Evolutionary conservation across 2,329 filamentous ascomycete species (phyloP), one percentile per base, ranked within the genome.

Genomic region (Epichloe festucae): DNA sequence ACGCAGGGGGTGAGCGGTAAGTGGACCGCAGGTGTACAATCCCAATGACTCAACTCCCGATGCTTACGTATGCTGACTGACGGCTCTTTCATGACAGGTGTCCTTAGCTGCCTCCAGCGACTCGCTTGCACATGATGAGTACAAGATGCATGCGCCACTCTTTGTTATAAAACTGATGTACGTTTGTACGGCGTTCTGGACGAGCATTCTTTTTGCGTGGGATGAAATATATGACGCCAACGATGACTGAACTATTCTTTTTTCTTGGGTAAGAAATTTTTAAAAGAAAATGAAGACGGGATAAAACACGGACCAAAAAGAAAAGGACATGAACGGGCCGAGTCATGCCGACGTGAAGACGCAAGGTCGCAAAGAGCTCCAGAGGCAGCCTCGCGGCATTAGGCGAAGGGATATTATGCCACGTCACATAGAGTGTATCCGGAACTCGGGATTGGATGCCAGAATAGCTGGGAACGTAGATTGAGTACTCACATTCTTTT

Each of bases 1-100:
- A 91, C 89, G 0, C 91, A 95, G 66, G 91, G 91, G 58, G 89
- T 95, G 43, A 95, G 87, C 66, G 90, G 90, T 87, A 74, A 69
- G 81, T 55, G 21, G 4, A 14, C 21, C n/a, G 21, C 43, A 15
- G 39, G 46, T 53, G 35, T 46, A 12, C 8, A 12, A 23, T 42
- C 0, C 11, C 7, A 27, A 44, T 38, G 19, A 49, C 31, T 31
- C 17, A 14, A 43, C 46, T 35, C 27, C 27, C 27, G 27, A 10
- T 10, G 10, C 10, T 11, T 31, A 8, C 48, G 23, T 39, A 6
- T 48, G 43, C 35, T 52, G n/a, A 52, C 35, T 52, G n/a, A 52
- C 49, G 36, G 50, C 21, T 27, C 21, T 23, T 36, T 31, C 48
- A 21, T 39, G 44, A 48, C 46, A 73, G 70, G 70, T 54, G 68